Percentiles rank a stretch among this genome's conserved stretches.
Conservation (phyloP, 345 rosid species). For the Alliaria petiolata region DNA sequence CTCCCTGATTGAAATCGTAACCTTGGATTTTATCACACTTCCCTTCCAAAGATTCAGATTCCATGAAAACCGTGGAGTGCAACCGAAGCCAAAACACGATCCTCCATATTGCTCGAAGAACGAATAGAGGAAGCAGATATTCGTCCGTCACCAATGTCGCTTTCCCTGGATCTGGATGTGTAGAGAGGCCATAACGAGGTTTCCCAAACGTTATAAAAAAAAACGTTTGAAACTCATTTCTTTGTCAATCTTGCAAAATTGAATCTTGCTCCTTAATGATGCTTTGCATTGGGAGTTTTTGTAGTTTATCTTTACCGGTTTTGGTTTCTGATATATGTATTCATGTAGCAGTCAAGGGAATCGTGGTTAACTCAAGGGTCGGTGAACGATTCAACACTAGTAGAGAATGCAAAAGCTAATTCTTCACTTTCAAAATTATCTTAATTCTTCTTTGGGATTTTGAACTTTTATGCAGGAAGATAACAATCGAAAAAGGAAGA, state of each 20-base stretch:
- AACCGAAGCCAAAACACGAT: slow-evolving; percentile 41
- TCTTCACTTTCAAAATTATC: neutral
- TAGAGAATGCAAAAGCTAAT: neutral
- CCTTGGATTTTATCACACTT: slow-evolving; percentile 63
- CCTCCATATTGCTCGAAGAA: slow-evolving; percentile 36
- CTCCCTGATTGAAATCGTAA: slow-evolving; percentile 76
- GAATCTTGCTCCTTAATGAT: neutral
- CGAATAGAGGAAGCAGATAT: neutral
- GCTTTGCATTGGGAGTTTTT: neutral
- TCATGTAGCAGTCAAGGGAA: slow-evolving; percentile 41
- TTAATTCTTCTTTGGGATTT: neutral
- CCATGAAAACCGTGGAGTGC: slow-evolving; percentile 73
- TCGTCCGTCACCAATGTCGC: neutral
- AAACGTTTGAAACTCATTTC: too few species aligned
- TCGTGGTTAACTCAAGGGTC: slow-evolving; percentile 23
- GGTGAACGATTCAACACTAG: neutral
- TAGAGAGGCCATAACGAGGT: too few species aligned
- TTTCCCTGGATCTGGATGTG: neutral
- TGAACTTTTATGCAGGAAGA: neutral
- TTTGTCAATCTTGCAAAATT: too few species aligned
- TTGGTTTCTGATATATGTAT: neutral
- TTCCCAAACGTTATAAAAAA: too few species aligned
- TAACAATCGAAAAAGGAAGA: slow-evolving; percentile 10
- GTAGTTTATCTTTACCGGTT: neutral
- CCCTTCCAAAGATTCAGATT: slow-evolving; percentile 68